Evolutionary conservation across 148 eudicot species (phyloP), one percentile per base, ranked within the genome.

Genomic region (Camellia sinensis): DNA sequence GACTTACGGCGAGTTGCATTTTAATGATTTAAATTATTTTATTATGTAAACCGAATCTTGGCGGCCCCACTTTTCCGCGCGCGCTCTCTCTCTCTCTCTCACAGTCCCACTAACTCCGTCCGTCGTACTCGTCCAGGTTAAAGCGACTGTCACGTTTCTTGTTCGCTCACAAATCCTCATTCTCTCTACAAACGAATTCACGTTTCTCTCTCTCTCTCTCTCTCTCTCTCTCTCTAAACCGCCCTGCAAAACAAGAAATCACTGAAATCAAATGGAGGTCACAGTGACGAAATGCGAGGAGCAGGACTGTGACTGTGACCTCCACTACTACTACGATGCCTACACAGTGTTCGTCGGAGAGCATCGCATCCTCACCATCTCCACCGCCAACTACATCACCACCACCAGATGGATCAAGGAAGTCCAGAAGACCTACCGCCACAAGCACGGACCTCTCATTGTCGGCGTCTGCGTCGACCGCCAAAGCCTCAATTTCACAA

Each of bases 341-440:
- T 67, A 67, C 71, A 40, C 8, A 0, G 46, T 67, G 18, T 40
- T 4, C 19, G 46, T 67, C n/a, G 46, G 46, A 15, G 1, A 14
- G 45, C 46, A 67, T 5, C 48, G 71, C 71, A 67, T 67, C 71
- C 18, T 67, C 71, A 67, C 48, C 71, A 41, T 67, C 71, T 12
- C 46, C 71, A 67, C 71, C 71, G 45, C 2, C 71, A 29, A 18
- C 71, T 14, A 37, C 71, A 2, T 14, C n/a, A 67, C 71, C 71
- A 45, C 48, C 46, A 37, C 48, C 48, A 67, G 40, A 41, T 67
- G 71, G 71, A 14, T 67, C 46, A 40, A 41, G 18, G 71, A 67
- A 3, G 71, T 67, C 48, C 19, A 67, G n/a, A 67, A 14, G 13
- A 29, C 14, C 71, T 14, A 67, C 71, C 46, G 71, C 71, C 37